Evolutionary conservation across 495 filamentous ascomycete genomes (phyloP), one percentile per base, ranked within the genome.

Genomic region (Aspergillus sclerotiicarbonarius): DNA sequence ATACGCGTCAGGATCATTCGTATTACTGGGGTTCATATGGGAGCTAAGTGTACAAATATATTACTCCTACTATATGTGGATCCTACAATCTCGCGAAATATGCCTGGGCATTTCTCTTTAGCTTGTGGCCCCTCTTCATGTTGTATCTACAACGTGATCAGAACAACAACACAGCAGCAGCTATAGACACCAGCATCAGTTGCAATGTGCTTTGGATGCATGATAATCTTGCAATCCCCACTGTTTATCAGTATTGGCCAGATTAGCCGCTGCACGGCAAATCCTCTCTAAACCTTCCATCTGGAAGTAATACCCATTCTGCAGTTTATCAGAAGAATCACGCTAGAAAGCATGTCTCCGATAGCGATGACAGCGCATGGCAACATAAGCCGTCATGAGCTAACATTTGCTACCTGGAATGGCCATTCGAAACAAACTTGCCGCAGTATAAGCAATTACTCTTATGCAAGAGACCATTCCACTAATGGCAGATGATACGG

Each of bases 91-190:
- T 78, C 8, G 39, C 75, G 13, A 77, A 75, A 41, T 75, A 79
- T 56, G 56, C 74, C 8, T 74, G 65, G 71, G 73, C 71, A 1
- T 79, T 78, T 44, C 76, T 75, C 3, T 79, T 79, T 55, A 74
- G 78, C 57, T 64, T 73, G 3, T 78, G 69, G 70, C 75, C 69
- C 12, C 62, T 78, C n/a, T 45, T 69, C 2, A 57, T 66, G 4
- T 57, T 72, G 0, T 73, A 79, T 53, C 61, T 76, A 6, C 51
- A 62, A 4, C 60, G 75, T 20, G 66, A 63, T 25, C 57, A 59
- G 6, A 20, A 68, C 43, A 51, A 70, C 5, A 75, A 77, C 47
- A 56, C 72, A 8, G 33, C 51, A 20, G 18, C 16, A 29, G 19
- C 29, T 32, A 7, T 31, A 8, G n/a, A 59, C 8, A 19, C 41